Percentiles rank a stretch among this genome's conserved stretches.
Conservation (phyloP, 225 moss, liverwort and hornwort genomes). For the Neckera pumila region DNA sequence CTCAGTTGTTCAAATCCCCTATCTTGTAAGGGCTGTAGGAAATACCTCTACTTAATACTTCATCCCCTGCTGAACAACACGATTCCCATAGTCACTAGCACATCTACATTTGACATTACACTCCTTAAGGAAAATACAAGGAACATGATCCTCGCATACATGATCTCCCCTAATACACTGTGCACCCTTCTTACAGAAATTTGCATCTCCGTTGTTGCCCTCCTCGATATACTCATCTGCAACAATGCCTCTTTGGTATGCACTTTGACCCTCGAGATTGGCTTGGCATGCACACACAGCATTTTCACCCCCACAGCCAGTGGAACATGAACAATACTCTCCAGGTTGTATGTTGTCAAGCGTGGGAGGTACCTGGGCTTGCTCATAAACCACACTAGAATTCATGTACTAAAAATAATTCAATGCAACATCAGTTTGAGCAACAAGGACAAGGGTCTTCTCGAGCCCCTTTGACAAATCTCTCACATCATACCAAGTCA, state of each 20-base stretch:
- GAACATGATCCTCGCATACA: background rate
- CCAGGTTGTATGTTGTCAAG: too few relatives aligned
- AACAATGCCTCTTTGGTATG: background rate
- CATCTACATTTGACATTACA: accelerated
- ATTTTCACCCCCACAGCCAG: too few relatives aligned
- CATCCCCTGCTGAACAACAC: background rate
- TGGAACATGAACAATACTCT: too few relatives aligned
- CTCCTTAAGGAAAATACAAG: background rate
- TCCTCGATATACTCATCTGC: background rate
- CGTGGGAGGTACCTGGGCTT: too few relatives aligned
- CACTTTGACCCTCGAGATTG: background rate
- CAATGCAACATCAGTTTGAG: too few relatives aligned
- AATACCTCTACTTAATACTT: background rate
- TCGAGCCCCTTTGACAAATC: too few relatives aligned
- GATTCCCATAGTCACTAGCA: background rate
- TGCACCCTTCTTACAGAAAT: background rate
- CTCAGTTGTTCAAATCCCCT: background rate
- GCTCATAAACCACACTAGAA: too few relatives aligned
- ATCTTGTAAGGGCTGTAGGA: accelerated
- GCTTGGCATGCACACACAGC: background rate
- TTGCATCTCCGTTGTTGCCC: accelerated
- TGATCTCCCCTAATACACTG: accelerated
- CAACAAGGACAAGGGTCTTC: too few relatives aligned
- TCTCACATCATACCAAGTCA: too few relatives aligned
- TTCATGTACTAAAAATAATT: too few relatives aligned